Conservation (phyloP, 257 asterid species). For the Lithospermum erythrorhizon region DNA sequence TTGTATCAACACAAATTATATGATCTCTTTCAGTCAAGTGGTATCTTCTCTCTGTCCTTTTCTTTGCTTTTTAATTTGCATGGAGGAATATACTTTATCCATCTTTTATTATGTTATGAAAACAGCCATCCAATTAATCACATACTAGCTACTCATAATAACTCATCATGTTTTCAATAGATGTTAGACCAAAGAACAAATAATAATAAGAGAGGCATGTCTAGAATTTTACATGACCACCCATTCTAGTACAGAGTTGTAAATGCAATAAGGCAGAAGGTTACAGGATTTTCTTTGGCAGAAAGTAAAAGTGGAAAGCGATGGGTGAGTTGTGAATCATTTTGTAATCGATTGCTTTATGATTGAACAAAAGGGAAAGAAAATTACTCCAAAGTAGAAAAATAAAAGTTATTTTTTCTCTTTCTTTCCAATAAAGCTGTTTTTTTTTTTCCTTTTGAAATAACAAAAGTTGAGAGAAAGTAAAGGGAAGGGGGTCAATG, state of each 20-base stretch:
- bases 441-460: neutral
- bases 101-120: too few species aligned
- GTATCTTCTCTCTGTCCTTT: too few species aligned
- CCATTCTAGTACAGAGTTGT: slow-evolving; percentile 51
- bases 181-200: slow-evolving; percentile 32
- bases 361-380: slow-evolving; percentile 30
- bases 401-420: neutral
- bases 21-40: too few species aligned
- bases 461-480: neutral
- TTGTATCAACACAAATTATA: too few species aligned
- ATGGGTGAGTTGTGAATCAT: slow-evolving; percentile 50
- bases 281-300: slow-evolving; percentile 77
- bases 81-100: too few species aligned
- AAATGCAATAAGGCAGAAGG: slow-evolving; percentile 59
- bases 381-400: neutral
- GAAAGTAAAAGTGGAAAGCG: slow-evolving; percentile 70
- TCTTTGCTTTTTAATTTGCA: too few species aligned
- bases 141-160: too few species aligned
- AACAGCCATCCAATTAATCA: too few species aligned
- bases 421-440: neutral
- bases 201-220: too few species aligned
- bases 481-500: neutral
- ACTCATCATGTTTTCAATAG: too few species aligned
- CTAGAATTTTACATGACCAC: too few species aligned
- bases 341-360: slow-evolving; percentile 95